These are phyloP conservation scores for Alternaria longipes DNA, from an alignment of 2,329 filamentous ascomycete species.

Conservation along the genomic window DNA sequence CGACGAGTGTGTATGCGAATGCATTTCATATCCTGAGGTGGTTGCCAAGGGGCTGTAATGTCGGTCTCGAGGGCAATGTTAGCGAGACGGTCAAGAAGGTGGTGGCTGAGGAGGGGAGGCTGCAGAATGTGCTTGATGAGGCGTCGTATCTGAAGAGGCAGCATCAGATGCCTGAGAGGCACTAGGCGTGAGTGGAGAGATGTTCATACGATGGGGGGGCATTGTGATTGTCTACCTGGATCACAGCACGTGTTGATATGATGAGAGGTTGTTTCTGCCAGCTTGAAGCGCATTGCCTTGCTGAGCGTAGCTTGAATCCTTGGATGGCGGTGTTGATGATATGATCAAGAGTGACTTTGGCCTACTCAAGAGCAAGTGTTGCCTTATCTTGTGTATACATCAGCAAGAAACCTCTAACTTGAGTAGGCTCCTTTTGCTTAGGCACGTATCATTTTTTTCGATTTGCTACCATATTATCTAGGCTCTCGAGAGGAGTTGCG, in stretches of 20 bases:
- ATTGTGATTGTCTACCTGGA: neutral
- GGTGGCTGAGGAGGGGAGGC: constrained; percentile 54
- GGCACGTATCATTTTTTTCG: neutral
- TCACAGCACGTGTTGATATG: neutral
- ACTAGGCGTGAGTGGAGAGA: constrained; percentile 12
- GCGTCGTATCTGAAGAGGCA: constrained; percentile 47
- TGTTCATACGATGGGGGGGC: neutral
- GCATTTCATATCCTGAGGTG: constrained; percentile 59
- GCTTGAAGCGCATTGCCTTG: neutral
- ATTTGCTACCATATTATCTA: neutral
- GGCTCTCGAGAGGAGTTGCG: neutral
- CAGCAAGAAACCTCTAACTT: neutral
- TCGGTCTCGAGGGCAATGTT: constrained; percentile 53
- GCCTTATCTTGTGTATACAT: neutral
- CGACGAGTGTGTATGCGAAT: constrained; percentile 57
- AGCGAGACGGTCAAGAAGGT: constrained; percentile 53
- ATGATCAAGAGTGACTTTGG: neutral
- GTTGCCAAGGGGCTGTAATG: constrained; percentile 55
- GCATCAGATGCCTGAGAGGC: constrained; percentile 51
- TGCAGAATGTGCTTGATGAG: constrained; percentile 55
- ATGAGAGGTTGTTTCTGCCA: neutral
- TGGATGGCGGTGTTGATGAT: neutral
- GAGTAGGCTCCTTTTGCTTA: neutral
- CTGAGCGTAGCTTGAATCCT: neutral
- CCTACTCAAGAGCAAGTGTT: neutral